phyloP scores from a whole-genome alignment of 2,329 filamentous ascomycete species.

The Sarocladiaceae sp. region DNA sequence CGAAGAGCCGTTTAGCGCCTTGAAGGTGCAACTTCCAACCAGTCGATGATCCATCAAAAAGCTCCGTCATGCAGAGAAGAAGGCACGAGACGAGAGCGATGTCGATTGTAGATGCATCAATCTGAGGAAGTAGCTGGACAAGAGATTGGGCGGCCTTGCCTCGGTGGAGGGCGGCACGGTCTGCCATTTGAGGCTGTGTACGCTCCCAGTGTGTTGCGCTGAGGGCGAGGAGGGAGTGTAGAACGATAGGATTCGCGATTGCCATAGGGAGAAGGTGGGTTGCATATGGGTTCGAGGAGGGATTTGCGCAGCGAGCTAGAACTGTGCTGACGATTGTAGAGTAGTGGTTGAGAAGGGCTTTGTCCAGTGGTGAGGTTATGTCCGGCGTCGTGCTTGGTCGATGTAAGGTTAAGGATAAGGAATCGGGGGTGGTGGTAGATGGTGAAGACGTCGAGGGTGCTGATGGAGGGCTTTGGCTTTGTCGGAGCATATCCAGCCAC shows the following conservation, averaged over 20 bases:
- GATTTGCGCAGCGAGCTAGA: slow-evolving; percentile 26
- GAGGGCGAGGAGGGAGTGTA: slow-evolving; percentile 29
- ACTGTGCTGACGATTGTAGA: slow-evolving; percentile 28
- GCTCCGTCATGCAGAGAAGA: slow-evolving; percentile 36
- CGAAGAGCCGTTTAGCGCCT: slow-evolving; percentile 33
- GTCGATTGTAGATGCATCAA: slow-evolving; percentile 25
- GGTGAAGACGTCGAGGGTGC: slow-evolving; percentile 18
- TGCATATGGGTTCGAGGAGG: slow-evolving; percentile 25
- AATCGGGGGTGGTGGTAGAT: slow-evolving; percentile 15
- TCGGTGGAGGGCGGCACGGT: slow-evolving; percentile 25
- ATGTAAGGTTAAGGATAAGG: slow-evolving; percentile 22
- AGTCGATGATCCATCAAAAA: slow-evolving; percentile 36
- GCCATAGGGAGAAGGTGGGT: slow-evolving; percentile 28
- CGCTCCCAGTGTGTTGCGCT: slow-evolving; percentile 31
- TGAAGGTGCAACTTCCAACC: slow-evolving; percentile 38
- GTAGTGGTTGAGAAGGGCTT: slow-evolving; percentile 29
- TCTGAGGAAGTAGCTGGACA: slow-evolving; percentile 26
- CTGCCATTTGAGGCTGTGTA: slow-evolving; percentile 24
- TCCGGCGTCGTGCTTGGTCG: slow-evolving; percentile 26
- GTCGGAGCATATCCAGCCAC: slow-evolving; percentile 20
- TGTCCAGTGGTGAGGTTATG: slow-evolving; percentile 23
- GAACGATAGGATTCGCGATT: slow-evolving; percentile 25
- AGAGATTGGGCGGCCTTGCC: slow-evolving; percentile 26
- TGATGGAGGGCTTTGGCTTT: slow-evolving; percentile 18
- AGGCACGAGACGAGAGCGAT: slow-evolving; percentile 35